Base-by-base conservation (phyloP, 768 basidiomycete genomes). In the Mycena latifolia region DNA sequence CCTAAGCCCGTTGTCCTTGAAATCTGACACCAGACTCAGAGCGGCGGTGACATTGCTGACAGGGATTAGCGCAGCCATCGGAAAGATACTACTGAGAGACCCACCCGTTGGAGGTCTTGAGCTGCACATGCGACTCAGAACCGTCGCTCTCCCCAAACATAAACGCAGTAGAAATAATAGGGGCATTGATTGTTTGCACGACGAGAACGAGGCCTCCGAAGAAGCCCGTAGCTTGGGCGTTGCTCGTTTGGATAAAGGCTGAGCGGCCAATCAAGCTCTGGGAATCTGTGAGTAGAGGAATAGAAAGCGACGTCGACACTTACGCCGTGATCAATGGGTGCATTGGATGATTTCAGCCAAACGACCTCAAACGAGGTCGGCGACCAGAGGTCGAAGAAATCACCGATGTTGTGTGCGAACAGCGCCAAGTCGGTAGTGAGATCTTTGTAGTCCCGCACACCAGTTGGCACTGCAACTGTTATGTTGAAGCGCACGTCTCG, bases 51-150 rank as follows among this genome's bases (percentile, higher is more conserved):
- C 56, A 20, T n/a, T 52, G 17, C 67, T 68, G 67, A 8, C n/a
- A 50, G 35, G 35, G 18, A 37, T 18, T 11, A 33, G n/a, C n/a
- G n/a, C n/a, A n/a, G n/a, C n/a, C n/a, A n/a, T n/a, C n/a, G n/a
- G n/a, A n/a, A n/a, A n/a, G n/a, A n/a, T n/a, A n/a, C n/a, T 24
- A 35, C 8, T 27, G n/a, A n/a, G n/a, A n/a, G n/a, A 56, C 67
- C 2, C 10, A 64, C 67, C 57, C 67, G 37, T 68, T 64, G 1
- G 67, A 68, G 5, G 67, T 68, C n/a, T 39, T 37, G 24, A 68
- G 24, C 2, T 60, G 37, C 20, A 63, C 47, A 12, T 29, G 52
- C 45, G 62, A 53, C 41, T 68, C 62, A 12, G 56, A 55, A 1
- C 67, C 62, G 3, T 31, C 8, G n/a, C 15, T 4, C 25, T 55